Evolutionary conservation across 2,329 filamentous ascomycete species (phyloP).

Genomic region (Plectosphaerella cucumerina): DNA sequence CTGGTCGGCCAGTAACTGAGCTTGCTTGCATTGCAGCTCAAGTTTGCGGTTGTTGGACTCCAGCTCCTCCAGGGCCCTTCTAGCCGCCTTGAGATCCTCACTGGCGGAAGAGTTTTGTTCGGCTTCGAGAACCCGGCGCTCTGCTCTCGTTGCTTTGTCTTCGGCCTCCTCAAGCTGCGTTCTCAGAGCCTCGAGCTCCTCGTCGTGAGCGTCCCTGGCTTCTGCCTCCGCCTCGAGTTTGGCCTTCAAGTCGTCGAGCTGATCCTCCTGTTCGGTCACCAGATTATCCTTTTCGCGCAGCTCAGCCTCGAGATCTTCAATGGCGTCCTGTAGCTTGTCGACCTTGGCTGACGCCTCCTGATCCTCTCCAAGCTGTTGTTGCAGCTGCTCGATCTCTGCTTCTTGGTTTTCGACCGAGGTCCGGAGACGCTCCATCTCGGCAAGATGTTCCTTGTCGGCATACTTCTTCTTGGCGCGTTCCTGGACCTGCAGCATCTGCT

Average conservation of each 20-base stretch:
- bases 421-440: constrained; percentile 55
- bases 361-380: constrained; percentile 52
- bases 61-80: constrained; percentile 55
- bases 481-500: constrained; percentile 78
- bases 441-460: constrained; percentile 64
- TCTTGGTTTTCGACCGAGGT: constrained; percentile 54
- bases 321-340: constrained; percentile 66
- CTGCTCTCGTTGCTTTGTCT: constrained; percentile 53
- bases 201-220: constrained; percentile 50
- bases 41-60: constrained; percentile 52
- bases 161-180: constrained; percentile 42
- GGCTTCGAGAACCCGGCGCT: constrained; percentile 47
- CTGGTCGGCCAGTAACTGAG: no score
- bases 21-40: no score
- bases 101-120: constrained; percentile 51
- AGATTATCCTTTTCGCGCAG: constrained; percentile 70
- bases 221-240: constrained; percentile 52
- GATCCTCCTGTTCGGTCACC: constrained; percentile 71
- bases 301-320: constrained; percentile 72
- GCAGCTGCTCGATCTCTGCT: constrained; percentile 56
- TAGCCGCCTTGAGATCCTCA: constrained; percentile 52
- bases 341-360: constrained; percentile 54
- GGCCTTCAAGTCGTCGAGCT: constrained; percentile 63
- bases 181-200: constrained; percentile 49
- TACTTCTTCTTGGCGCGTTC: constrained; percentile 76